Conservation (phyloP, 768 basidiomycete genomes). For the Kwoniella sp. region DNA sequence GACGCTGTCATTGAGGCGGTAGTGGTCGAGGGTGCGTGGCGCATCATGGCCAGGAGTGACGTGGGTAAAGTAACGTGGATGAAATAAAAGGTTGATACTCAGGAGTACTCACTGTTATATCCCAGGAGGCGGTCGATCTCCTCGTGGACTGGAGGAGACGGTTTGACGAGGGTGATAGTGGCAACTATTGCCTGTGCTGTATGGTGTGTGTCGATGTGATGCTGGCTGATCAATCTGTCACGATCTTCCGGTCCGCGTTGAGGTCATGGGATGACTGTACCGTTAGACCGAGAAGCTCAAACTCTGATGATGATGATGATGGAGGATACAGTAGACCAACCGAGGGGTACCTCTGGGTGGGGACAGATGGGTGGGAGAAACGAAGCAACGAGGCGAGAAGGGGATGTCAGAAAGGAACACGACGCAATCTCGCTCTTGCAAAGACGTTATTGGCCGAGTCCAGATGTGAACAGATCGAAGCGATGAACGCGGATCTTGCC, state of each 20-base stretch:
- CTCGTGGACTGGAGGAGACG: slow-evolving; percentile 1
- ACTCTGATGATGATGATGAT: slow-evolving; percentile 3
- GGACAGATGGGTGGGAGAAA: slow-evolving; percentile 14
- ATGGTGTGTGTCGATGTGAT: not conserved
- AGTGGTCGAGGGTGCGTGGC: not conserved
- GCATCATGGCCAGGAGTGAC: not conserved
- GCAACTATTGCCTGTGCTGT: not conserved
- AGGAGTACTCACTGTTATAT: not conserved
- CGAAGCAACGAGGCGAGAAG: not conserved
- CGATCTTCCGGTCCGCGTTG: not conserved
- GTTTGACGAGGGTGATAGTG: not conserved
- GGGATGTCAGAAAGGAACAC: not conserved
- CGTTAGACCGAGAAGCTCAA: not conserved
- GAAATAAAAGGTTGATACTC: not conserved
- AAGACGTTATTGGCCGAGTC: not conserved
- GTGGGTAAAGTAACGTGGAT: not conserved
- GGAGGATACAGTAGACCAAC: not conserved
- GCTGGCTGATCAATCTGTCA: not conserved
- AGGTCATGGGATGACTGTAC: slow-evolving; percentile 2
- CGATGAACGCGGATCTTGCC: no score
- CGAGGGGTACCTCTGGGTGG: slow-evolving; percentile 11
- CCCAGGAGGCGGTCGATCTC: not conserved
- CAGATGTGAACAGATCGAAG: no score
- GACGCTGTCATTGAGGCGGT: slow-evolving; percentile 5
- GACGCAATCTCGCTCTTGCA: not conserved